Evolutionary conservation across 192 early-diverging fungal species (phyloP).

Genomic region (Backusella mclennaniae): DNA sequence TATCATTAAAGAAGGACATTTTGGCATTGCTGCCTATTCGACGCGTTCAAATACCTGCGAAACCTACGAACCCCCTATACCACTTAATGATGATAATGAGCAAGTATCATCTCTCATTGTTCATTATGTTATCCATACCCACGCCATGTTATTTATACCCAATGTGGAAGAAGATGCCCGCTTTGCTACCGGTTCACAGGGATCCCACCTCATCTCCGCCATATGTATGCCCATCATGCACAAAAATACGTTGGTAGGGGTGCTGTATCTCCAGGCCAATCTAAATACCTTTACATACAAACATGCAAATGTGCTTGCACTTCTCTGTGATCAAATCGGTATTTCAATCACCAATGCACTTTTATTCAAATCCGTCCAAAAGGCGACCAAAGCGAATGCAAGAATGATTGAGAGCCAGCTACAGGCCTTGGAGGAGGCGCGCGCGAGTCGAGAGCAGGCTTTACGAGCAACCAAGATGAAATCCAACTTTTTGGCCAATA

Average conservation of each 20-base stretch:
- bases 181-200: constrained; percentile 12
- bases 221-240: constrained; percentile 46
- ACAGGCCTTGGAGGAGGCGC: constrained; percentile 20
- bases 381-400: constrained; percentile 20
- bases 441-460: constrained; percentile 34
- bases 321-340: constrained; percentile 45
- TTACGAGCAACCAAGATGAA: constrained; percentile 44
- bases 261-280: constrained; percentile 41
- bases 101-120: constrained; percentile 14
- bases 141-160: constrained; percentile 25
- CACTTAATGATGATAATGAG: constrained; percentile 14
- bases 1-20: constrained; percentile 19
- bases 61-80: constrained; percentile 22
- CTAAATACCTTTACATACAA: constrained; percentile 16
- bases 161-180: constrained; percentile 25
- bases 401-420: constrained; percentile 24
- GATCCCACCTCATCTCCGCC: constrained; percentile 29
- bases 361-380: constrained; percentile 41
- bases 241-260: constrained; percentile 40
- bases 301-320: constrained; percentile 39
- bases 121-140: constrained; percentile 25
- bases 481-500: constrained; percentile 49
- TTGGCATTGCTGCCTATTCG: constrained; percentile 22
- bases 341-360: constrained; percentile 49
- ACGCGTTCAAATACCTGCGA: neutral